Evolutionary conservation across 208 protist species (phyloP).

Genomic region (Leishmania gerbilli): DNA sequence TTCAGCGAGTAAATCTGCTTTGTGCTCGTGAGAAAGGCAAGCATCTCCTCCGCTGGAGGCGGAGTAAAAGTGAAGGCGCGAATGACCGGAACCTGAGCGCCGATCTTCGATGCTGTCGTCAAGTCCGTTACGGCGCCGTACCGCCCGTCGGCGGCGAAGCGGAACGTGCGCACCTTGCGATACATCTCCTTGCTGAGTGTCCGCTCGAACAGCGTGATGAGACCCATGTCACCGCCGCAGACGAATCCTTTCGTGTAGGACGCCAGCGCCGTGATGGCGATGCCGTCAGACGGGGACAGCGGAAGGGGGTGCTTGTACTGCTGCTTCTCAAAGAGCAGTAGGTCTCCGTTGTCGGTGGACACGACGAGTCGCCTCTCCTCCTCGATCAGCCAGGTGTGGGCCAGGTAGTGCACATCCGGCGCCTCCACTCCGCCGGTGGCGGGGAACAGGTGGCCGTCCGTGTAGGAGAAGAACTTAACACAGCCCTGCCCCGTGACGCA

Average conservation of each 20-base stretch:
- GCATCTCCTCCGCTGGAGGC: constrained; percentile 85
- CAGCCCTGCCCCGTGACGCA: constrained; percentile 92
- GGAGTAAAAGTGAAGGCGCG: constrained; percentile 86
- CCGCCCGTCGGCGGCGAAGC: constrained; percentile 78
- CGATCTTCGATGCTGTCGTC: constrained; percentile 27
- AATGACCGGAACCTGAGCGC: constrained; percentile 69
- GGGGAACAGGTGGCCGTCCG: constrained; percentile 79
- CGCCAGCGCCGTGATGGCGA: constrained; percentile 87
- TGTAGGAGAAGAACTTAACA: constrained; percentile 89
- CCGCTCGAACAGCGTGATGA: constrained; percentile 93
- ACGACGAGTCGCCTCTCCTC: constrained; percentile 90
- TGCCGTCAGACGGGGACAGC: constrained; percentile 85
- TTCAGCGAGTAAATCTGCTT: constrained; percentile 94
- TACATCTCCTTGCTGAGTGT: constrained; percentile 94
- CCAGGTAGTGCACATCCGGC: constrained; percentile 88
- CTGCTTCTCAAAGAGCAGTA: constrained; percentile 93
- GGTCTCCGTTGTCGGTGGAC: constrained; percentile 93
- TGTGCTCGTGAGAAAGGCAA: constrained; percentile 92
- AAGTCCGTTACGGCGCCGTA: constrained; percentile 27
- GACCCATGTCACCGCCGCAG: constrained; percentile 93
- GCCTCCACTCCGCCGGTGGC: constrained; percentile 62
- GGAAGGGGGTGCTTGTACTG: constrained; percentile 89
- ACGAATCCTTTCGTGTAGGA: constrained; percentile 95
- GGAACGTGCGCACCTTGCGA: constrained; percentile 91
- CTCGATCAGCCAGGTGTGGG: constrained; percentile 91